Conservation (phyloP, 805 yeast genomes). For the Starmera dryadoides region DNA sequence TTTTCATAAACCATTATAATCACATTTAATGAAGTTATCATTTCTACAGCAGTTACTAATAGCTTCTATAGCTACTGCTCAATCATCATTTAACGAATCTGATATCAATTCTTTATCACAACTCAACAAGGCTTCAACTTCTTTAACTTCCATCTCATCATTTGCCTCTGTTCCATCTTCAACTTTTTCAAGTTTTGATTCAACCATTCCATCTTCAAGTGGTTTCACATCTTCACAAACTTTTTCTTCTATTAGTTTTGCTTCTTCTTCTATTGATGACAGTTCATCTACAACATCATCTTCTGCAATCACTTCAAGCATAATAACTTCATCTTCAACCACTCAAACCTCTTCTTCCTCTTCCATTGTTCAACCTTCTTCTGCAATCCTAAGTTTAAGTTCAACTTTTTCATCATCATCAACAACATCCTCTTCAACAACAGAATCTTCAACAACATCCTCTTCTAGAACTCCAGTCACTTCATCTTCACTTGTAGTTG, state of each 20-base stretch:
- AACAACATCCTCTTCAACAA: constrained; percentile 5
- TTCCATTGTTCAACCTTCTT: constrained; percentile 6
- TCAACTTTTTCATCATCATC: constrained; percentile 2
- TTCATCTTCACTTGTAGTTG: constrained; percentile 15
- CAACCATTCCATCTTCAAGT: no score
- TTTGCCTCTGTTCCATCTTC: constrained; percentile 10
- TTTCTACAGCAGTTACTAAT: no score
- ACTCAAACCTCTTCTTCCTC: background rate
- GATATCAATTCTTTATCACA: no score
- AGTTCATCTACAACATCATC: background rate
- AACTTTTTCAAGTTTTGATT: background rate
- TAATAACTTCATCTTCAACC: background rate
- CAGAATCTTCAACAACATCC: constrained; percentile 10
- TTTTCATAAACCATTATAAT: no score
- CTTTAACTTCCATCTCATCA: background rate
- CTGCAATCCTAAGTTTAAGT: constrained; percentile 5
- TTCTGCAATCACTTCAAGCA: background rate
- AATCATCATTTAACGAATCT: no score
- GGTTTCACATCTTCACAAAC: no score
- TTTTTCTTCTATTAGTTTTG: no score
- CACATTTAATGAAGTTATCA: no score
- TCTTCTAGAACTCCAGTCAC: constrained; percentile 6
- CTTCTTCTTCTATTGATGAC: background rate
- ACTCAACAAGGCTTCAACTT: no score
- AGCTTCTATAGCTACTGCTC: no score